phyloP scores from a whole-genome alignment of 768 basidiomycete genomes.

The Leucocoprinus leucothites region DNA sequence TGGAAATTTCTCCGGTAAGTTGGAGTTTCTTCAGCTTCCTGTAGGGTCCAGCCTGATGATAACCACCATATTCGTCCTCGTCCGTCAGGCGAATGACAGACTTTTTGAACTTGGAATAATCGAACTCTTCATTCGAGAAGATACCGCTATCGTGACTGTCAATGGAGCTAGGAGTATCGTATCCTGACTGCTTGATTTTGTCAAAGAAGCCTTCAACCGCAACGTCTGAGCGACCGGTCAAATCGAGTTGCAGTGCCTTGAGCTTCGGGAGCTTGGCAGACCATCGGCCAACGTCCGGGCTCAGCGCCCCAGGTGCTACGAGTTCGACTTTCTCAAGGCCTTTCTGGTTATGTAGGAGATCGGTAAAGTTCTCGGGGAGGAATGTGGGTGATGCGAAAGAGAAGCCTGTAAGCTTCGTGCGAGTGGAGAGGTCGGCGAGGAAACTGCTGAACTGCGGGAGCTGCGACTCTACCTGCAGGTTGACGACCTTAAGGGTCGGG shows the following conservation, averaged over 20 bases:
- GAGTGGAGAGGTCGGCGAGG: constrained; percentile 60
- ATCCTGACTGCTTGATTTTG: constrained; percentile 65
- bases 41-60: constrained; percentile 47
- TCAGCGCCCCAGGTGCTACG: constrained; percentile 72
- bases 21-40: constrained; percentile 55
- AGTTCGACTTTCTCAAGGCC: constrained; percentile 59
- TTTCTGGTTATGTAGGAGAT: constrained; percentile 57
- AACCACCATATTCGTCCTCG: constrained; percentile 37
- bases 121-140: constrained; percentile 74
- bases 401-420: constrained; percentile 62
- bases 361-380: constrained; percentile 70
- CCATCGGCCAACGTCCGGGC: constrained; percentile 73
- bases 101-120: constrained; percentile 74
- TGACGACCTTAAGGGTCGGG: constrained; percentile 56
- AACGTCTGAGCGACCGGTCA: constrained; percentile 62
- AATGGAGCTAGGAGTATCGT: constrained; percentile 65
- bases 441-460: constrained; percentile 59
- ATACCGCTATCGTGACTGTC: constrained; percentile 73
- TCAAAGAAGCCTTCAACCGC: constrained; percentile 83
- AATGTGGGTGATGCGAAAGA: constrained; percentile 67
- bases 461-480: constrained; percentile 57
- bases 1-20: constrained; percentile 67
- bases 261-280: constrained; percentile 60
- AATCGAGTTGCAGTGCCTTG: constrained; percentile 65
- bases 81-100: constrained; percentile 63